Conservation (phyloP, 2,329 filamentous ascomycete genomes). For the Penicillium carneum region DNA sequence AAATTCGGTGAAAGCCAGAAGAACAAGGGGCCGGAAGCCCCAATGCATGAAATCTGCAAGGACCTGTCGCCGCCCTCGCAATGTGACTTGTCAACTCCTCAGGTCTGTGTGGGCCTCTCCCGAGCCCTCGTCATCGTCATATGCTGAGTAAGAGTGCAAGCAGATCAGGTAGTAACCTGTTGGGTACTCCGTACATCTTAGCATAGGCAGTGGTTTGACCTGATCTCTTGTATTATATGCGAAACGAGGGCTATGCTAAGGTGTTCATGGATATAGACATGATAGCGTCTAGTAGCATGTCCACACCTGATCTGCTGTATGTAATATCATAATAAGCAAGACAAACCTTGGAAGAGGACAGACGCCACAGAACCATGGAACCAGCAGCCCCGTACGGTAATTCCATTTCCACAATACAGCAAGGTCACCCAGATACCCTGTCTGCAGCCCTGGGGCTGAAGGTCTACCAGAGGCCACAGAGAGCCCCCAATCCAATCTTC, state of each 20-base stretch:
- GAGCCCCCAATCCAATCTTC: conserved; percentile 17
- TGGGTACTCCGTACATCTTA: conserved; percentile 2
- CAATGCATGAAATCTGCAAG: conserved; percentile 42
- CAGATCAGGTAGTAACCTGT: conserved; percentile 10
- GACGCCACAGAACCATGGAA: conserved; percentile 8
- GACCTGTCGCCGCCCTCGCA: conserved; percentile 36
- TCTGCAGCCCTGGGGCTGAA: conserved; percentile 1
- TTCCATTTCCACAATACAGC: conserved; percentile 5
- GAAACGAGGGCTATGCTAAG: not conserved
- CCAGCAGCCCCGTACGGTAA: conserved; percentile 3
- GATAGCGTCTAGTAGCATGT: too few species aligned
- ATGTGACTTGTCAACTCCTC: conserved; percentile 41
- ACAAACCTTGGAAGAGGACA: not conserved
- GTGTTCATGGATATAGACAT: too few species aligned
- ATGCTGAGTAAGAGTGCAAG: conserved; percentile 23
- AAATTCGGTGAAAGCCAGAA: not conserved
- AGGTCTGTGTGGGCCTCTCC: conserved; percentile 13
- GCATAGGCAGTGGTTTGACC: not conserved
- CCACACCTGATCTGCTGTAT: too few species aligned
- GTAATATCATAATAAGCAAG: not conserved
- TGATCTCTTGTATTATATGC: conserved; percentile 8
- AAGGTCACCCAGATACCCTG: not conserved
- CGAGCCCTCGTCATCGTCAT: conserved; percentile 13
- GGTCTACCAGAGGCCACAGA: not conserved
- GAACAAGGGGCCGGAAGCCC: conserved; percentile 20